Evolutionary conservation across 768 basidiomycete genomes (phyloP).

Genomic region (Multifurca ochricompacta): DNA sequence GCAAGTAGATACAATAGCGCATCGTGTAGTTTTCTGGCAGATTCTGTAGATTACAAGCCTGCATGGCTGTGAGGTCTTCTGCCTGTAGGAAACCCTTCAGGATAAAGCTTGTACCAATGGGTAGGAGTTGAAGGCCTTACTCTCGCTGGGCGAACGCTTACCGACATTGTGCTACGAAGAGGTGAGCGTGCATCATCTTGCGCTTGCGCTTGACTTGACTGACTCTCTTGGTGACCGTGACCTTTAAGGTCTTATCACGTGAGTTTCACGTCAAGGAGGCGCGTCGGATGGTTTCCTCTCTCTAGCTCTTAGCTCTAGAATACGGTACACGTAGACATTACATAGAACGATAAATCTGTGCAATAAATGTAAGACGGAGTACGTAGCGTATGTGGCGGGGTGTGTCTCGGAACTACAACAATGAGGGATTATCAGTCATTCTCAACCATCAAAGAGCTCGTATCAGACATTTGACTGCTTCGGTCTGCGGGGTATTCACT

Average conservation of each 20-base stretch:
- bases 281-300: too few relatives aligned
- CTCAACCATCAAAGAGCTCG: not conserved
- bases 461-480: not conserved
- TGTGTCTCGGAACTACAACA: not conserved
- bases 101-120: conserved; percentile 9
- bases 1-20: conserved; percentile 53
- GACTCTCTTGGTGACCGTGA: too few relatives aligned
- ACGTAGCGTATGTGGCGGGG: not conserved
- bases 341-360: not conserved
- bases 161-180: conserved; percentile 25
- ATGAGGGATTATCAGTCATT: not conserved
- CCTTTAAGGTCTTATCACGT: not conserved
- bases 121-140: conserved; percentile 22
- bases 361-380: not conserved
- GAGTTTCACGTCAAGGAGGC: too few relatives aligned
- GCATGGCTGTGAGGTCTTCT: conserved; percentile 87
- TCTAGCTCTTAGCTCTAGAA: too few relatives aligned
- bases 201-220: too few relatives aligned
- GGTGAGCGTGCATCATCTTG: too few relatives aligned
- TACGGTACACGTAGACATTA: not conserved
- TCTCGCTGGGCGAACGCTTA: conserved; percentile 41
- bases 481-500: not conserved
- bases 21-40: conserved; percentile 88
- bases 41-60: conserved; percentile 89
- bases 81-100: conserved; percentile 38